Evolutionary conservation across 2,329 filamentous ascomycete species (phyloP).

Genomic region (Massarina eburnea): DNA sequence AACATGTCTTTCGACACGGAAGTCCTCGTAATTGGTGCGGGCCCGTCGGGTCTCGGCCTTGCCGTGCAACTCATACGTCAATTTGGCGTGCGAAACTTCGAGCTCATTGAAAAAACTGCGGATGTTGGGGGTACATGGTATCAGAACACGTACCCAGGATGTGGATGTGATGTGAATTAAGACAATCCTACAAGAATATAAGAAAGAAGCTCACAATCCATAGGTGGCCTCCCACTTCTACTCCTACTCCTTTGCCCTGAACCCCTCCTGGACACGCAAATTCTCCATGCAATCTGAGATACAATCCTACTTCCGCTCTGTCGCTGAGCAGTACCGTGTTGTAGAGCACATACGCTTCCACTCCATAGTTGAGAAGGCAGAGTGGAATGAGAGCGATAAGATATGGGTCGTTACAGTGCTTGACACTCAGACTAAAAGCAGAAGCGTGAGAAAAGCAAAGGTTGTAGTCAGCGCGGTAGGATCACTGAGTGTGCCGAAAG

Average conservation of each 20-base stretch:
- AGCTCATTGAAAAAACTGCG: constrained; percentile 48
- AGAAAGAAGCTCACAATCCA: constrained; percentile 6
- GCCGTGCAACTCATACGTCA: constrained; percentile 49
- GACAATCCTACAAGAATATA: background rate
- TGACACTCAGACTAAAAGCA: constrained; percentile 24
- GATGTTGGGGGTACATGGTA: constrained; percentile 42
- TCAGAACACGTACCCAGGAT: constrained; percentile 58
- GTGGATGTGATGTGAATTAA: constrained; percentile 54
- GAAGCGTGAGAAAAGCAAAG: constrained; percentile 23
- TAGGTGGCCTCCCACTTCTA: constrained; percentile 49
- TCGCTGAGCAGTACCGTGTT: constrained; percentile 58
- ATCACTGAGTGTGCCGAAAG: constrained; percentile 32
- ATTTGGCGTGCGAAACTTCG: constrained; percentile 43
- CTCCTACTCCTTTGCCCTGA: constrained; percentile 63
- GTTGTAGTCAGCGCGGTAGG: constrained; percentile 31
- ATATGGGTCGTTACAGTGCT: constrained; percentile 52
- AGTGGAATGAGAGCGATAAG: constrained; percentile 56
- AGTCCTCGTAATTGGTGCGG: constrained; percentile 55
- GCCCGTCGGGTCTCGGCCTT: constrained; percentile 50
- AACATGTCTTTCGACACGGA: constrained; percentile 46
- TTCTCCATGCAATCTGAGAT: constrained; percentile 65
- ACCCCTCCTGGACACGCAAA: constrained; percentile 59
- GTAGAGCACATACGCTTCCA: constrained; percentile 62
- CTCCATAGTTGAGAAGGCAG: constrained; percentile 54
- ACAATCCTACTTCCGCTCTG: constrained; percentile 50